A percentile compares a stretch with the other conserved stretches of the same genome.
These are phyloP conservation scores for Arctostaphylos glauca DNA, from an alignment of 148 eudicot genomes.

Conservation along the genomic window DNA sequence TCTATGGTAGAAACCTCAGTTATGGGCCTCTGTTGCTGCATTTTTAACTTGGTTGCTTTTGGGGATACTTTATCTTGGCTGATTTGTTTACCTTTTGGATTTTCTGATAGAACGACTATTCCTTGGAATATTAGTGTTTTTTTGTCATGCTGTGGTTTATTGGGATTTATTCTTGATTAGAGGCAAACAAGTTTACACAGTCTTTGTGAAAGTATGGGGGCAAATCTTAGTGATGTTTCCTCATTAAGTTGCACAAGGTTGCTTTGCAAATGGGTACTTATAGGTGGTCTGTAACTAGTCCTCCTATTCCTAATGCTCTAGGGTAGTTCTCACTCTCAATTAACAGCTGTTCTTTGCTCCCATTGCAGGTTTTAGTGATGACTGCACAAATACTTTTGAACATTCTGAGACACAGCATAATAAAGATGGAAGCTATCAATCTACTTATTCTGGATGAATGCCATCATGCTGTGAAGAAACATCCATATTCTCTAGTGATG, in stretches of 20 bases:
- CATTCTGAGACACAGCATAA: slow-evolving; percentile 94
- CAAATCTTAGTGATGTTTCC: neutral
- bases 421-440: slow-evolving; percentile 89
- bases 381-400: slow-evolving; percentile 96
- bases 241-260: neutral
- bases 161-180: neutral
- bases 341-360: slow-evolving; percentile 15
- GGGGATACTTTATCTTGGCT: neutral
- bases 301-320: neutral
- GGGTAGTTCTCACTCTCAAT: neutral
- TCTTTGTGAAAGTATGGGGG: too few species aligned
- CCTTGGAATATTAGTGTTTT: neutral
- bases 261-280: neutral
- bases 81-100: neutral
- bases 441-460: slow-evolving; percentile 97
- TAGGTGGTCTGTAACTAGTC: neutral
- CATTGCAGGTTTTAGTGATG: slow-evolving; percentile 89
- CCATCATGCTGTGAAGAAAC: slow-evolving; percentile 99
- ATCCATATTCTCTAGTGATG: slow-evolving; percentile 99
- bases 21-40: neutral
- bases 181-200: neutral
- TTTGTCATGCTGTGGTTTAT: neutral
- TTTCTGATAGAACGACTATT: neutral
- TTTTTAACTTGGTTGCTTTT: neutral
- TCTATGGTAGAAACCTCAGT: neutral